Base-by-base conservation (phyloP, 1,139 yeast species). In the Scheffersomyces illinoinensis region DNA sequence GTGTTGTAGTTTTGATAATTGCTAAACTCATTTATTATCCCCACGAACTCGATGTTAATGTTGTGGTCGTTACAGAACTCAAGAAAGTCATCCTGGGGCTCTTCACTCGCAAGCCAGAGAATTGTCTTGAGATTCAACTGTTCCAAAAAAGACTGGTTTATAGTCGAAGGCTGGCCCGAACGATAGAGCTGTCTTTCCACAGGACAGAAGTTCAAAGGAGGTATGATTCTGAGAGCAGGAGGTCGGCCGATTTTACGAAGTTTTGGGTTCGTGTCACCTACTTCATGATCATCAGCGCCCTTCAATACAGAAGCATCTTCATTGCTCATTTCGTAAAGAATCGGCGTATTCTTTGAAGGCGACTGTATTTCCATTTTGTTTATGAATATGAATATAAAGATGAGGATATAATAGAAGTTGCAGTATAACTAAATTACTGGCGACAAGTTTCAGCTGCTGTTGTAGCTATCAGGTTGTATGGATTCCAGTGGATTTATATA, bases 121-220 rank as follows among this genome's bases (percentile, higher is more conserved):
- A 95, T 90, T 3, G 96, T 90, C 61, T 87, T 88, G 57, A 95
- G 79, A 61, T 89, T 82, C 59, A 95, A 78, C 65, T 90, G 90
- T 62, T 87, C 82, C 49, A 95, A 75, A 69, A 95, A 95, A 55
- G 95, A 88, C 71, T 93, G 95, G 73, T 93, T 93, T 61, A 93
- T 89, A 39, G 93, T 89, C n/a, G 96, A 88, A n/a, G 99, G 98
- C 72, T 93, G 98, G 0, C 98, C 98, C 17, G 96, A 88, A 53
- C 99, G 78, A 72, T 93, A 95, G 55, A 95, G 77, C 65, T 88
- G 88, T 58, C 88, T 83, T 69, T 95, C 98, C 17, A 95, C 98
- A 1, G 98, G 97, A 64, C 97, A 90, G 72, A 95, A 95, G 74
- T 95, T 95, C 63, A 93, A 76, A 0, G 99, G 99, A 2, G 99